phyloP scores from a whole-genome alignment of 2,329 filamentous ascomycete genomes.

The Trichophyton verrucosum region DNA sequence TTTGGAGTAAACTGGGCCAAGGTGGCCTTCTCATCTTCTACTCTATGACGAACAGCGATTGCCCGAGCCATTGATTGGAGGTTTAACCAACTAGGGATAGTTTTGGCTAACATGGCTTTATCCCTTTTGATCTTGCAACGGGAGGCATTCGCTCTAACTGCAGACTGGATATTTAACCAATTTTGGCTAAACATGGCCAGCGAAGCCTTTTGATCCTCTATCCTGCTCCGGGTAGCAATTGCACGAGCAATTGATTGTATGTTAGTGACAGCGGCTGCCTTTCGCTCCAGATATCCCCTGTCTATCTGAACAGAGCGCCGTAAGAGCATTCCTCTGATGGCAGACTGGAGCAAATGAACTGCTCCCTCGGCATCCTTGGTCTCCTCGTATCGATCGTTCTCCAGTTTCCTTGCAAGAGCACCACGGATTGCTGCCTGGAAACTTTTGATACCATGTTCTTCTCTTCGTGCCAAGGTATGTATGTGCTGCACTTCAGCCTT shows the following conservation, averaged over 20 bases:
- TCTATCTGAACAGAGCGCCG: constrained; percentile 7
- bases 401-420: constrained; percentile 30
- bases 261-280: constrained; percentile 20
- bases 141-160: constrained; percentile 12
- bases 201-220: constrained; percentile 28
- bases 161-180: constrained; percentile 20
- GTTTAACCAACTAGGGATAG: constrained; percentile 14
- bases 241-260: constrained; percentile 22
- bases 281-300: constrained; percentile 16
- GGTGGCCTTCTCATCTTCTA: background rate
- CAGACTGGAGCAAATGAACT: constrained; percentile 43
- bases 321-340: constrained; percentile 40
- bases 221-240: constrained; percentile 26
- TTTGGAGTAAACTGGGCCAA: background rate
- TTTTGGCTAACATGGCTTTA: constrained; percentile 29
- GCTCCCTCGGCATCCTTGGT: constrained; percentile 52
- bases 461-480: constrained; percentile 26
- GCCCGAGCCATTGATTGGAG: background rate
- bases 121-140: constrained; percentile 20
- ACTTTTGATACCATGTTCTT: constrained; percentile 33
- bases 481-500: constrained; percentile 33
- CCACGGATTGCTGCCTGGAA: constrained; percentile 47
- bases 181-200: constrained; percentile 27
- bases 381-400: constrained; percentile 44
- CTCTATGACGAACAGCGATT: background rate